Conservation (phyloP, 2,329 filamentous ascomycete species). For the Colletotrichum sojae region DNA sequence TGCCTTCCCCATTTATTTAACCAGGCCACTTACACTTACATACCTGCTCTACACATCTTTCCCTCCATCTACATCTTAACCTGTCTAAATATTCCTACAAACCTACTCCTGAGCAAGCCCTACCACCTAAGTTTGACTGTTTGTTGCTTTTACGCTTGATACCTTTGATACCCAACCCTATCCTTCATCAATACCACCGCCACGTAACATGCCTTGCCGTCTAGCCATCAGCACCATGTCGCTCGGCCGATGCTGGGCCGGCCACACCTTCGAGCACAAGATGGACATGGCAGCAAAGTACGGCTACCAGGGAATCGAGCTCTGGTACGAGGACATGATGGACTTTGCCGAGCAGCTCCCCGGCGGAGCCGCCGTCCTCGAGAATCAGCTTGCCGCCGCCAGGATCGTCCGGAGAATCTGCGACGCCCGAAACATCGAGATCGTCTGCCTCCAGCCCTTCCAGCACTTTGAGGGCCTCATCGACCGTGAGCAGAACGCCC, state of each 20-base stretch:
- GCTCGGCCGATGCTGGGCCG: conserved; percentile 77
- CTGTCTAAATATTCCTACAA: neutral
- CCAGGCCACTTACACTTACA: conserved; percentile 30
- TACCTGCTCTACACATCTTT: neutral
- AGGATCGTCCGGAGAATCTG: conserved; percentile 70
- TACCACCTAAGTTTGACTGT: neutral
- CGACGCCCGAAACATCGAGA: conserved; percentile 65
- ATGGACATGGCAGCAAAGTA: conserved; percentile 76
- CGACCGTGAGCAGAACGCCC: conserved; percentile 70
- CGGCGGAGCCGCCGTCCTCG: conserved; percentile 52
- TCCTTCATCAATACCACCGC: neutral
- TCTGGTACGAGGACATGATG: conserved; percentile 83
- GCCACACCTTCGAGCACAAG: conserved; percentile 77
- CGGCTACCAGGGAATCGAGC: conserved; percentile 79
- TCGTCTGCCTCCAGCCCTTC: conserved; percentile 83
- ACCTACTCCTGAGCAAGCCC: neutral
- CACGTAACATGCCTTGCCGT: conserved; percentile 64
- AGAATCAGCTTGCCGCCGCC: conserved; percentile 71
- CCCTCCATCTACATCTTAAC: neutral
- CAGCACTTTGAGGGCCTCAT: conserved; percentile 82
- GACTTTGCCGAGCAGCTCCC: conserved; percentile 67
- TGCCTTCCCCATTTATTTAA: conserved; percentile 12
- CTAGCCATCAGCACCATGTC: conserved; percentile 84
- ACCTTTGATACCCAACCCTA: conserved; percentile 2
- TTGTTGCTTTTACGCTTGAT: conserved; percentile 10